phyloP scores from a whole-genome alignment of 306 rosid genomes.

The Chamaecrista fasciculata region DNA sequence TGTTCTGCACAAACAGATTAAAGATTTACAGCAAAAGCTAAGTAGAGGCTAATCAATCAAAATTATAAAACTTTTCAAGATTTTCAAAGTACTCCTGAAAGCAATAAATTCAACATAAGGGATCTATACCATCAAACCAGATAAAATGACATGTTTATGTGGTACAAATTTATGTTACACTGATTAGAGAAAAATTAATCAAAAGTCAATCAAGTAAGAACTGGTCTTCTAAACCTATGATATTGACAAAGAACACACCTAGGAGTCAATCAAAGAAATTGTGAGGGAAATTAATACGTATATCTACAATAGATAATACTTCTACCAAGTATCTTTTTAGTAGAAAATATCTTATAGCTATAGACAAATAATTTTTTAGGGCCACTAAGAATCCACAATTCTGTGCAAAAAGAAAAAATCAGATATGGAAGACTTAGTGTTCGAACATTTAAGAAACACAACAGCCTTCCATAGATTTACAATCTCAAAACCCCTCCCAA shows the following conservation, averaged over 20 bases:
- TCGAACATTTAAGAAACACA: conserved; percentile 1
- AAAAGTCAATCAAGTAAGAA: conserved; percentile 11
- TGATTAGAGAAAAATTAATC: conserved; percentile 7
- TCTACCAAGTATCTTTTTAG: not conserved
- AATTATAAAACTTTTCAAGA: too few species aligned
- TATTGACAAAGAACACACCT: not conserved
- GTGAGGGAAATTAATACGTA: not conserved
- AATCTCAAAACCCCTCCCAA: conserved; percentile 6
- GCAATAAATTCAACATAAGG: too few species aligned
- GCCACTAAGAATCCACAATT: conserved; percentile 4
- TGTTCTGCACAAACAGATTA: not conserved
- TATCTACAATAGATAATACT: not conserved
- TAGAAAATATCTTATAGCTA: not conserved
- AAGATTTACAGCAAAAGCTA: conserved; percentile 2
- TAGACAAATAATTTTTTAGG: not conserved
- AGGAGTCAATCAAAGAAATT: not conserved
- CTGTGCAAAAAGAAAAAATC: conserved; percentile 17
- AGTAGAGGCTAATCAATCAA: conserved; percentile 13
- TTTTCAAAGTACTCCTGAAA: too few species aligned
- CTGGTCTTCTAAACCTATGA: not conserved
- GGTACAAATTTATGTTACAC: conserved; percentile 21
- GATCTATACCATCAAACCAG: conserved; percentile 16
- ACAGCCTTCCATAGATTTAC: not conserved
- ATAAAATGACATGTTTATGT: conserved; percentile 24
- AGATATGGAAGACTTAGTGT: not conserved